phyloP scores from a whole-genome alignment of 768 basidiomycete genomes.

The Trametes maxima region DNA sequence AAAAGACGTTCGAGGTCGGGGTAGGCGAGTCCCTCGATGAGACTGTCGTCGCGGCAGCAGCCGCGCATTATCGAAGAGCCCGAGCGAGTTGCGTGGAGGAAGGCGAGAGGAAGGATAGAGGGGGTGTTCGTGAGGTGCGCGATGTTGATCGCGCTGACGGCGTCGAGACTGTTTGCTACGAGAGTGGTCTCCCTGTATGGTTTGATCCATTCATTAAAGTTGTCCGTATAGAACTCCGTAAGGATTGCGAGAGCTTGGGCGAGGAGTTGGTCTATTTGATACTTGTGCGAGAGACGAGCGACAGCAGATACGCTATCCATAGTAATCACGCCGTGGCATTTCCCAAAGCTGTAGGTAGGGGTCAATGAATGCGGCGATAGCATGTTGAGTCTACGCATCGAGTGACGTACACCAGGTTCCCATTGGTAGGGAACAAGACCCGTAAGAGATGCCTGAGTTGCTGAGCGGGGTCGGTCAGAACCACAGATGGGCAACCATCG shows the following conservation, averaged over 20 bases:
- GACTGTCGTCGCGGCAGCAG: neutral
- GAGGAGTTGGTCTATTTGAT: conserved; percentile 12
- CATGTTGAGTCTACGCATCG: too few relatives aligned
- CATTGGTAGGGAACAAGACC: neutral
- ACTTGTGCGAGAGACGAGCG: conserved; percentile 20
- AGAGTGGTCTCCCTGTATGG: neutral
- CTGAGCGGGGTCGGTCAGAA: neutral
- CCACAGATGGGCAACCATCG: conserved; percentile 2
- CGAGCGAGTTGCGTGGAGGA: neutral
- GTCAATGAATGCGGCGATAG: neutral
- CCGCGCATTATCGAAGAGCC: neutral
- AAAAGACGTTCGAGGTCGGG: neutral
- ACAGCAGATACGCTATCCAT: conserved; percentile 3
- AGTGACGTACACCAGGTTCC: neutral
- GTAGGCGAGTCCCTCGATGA: neutral
- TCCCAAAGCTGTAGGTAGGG: neutral
- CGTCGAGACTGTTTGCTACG: neutral
- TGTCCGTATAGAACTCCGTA: conserved; percentile 6
- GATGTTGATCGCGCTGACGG: conserved; percentile 12
- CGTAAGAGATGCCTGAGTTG: neutral
- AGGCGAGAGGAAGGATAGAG: conserved; percentile 17
- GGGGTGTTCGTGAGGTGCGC: conserved; percentile 14
- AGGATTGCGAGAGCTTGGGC: conserved; percentile 9
- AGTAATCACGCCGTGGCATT: neutral
- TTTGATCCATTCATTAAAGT: conserved; percentile 11